A percentile compares a stretch with the other conserved stretches of the same genome.
Evolutionary conservation across 1,139 yeast genomes (phyloP).

Genomic region (Suhomyces taliae): DNA sequence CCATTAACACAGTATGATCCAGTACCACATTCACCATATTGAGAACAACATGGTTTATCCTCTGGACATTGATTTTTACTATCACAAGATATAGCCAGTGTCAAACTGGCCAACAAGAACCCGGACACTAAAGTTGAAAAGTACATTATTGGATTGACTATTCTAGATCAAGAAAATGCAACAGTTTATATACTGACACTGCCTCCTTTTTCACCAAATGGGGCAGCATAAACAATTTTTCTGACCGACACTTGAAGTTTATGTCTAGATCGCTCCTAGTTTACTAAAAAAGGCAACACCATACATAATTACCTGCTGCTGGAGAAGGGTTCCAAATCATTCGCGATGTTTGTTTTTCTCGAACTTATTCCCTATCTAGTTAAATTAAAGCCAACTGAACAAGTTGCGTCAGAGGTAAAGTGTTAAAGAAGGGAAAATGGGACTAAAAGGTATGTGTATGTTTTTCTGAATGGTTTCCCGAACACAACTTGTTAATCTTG

Average conservation of each 20-base stretch:
- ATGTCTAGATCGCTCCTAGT: not conserved
- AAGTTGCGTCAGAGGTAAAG: too few species aligned
- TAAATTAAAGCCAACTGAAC: too few species aligned
- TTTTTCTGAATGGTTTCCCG: too few species aligned
- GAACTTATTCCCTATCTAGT: not conserved
- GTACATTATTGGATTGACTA: constrained; percentile 2
- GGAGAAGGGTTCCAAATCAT: constrained; percentile 2
- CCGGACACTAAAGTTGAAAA: constrained; percentile 7
- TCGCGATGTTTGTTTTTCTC: constrained; percentile 1
- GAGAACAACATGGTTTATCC: constrained; percentile 76
- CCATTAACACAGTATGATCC: constrained; percentile 83
- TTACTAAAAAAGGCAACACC: constrained; percentile 1
- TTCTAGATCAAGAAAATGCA: not conserved
- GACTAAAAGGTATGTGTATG: too few species aligned
- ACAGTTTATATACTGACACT: constrained; percentile 1
- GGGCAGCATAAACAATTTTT: not conserved
- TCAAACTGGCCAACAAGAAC: constrained; percentile 9
- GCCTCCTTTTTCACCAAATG: constrained; percentile 1
- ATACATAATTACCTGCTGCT: not conserved
- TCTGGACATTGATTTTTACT: constrained; percentile 60
- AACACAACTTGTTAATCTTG: too few species aligned
- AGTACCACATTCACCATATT: constrained; percentile 78
- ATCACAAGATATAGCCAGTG: constrained; percentile 43
- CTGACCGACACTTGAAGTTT: not conserved
- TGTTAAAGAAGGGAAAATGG: too few species aligned